Evolutionary conservation across 129 eudicot species (phyloP).

Genomic region (Saposhnikovia divaricata): DNA sequence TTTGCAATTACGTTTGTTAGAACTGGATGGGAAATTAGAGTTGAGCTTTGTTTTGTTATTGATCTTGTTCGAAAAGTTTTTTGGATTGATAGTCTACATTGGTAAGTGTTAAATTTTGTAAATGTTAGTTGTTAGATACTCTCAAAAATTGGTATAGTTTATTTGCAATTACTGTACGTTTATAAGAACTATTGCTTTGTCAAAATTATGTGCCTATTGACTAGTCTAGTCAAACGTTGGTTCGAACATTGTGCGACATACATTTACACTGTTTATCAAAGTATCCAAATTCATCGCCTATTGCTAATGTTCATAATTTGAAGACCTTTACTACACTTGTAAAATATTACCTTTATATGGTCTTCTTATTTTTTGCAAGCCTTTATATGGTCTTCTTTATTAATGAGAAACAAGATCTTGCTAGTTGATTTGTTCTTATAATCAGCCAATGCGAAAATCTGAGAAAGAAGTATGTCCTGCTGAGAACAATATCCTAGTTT

Average conservation of each 20-base stretch:
- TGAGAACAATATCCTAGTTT: not conserved
- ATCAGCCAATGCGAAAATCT: not conserved
- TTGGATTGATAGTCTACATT: not conserved
- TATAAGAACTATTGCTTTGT: too few species aligned
- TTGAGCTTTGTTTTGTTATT: not conserved
- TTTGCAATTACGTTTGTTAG: not conserved
- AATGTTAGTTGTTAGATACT: not conserved
- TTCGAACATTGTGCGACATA: too few species aligned
- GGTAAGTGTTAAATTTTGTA: not conserved
- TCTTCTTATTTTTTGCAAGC: not conserved
- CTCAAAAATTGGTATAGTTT: not conserved
- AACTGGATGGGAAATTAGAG: too few species aligned
- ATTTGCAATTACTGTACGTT: not conserved
- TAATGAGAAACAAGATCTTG: not conserved
- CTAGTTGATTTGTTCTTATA: not conserved
- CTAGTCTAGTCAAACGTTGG: too few species aligned
- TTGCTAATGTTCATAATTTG: not conserved
- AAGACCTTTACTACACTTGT: not conserved
- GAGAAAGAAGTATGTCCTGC: too few species aligned
- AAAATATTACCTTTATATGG: not conserved
- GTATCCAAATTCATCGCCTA: not conserved
- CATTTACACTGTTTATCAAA: too few species aligned
- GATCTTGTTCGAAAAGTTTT: not conserved
- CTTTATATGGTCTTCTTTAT: not conserved
- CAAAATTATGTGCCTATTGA: too few species aligned